Base-by-base conservation (phyloP, 768 basidiomycete genomes). In the Pleurotus pulmonarius region DNA sequence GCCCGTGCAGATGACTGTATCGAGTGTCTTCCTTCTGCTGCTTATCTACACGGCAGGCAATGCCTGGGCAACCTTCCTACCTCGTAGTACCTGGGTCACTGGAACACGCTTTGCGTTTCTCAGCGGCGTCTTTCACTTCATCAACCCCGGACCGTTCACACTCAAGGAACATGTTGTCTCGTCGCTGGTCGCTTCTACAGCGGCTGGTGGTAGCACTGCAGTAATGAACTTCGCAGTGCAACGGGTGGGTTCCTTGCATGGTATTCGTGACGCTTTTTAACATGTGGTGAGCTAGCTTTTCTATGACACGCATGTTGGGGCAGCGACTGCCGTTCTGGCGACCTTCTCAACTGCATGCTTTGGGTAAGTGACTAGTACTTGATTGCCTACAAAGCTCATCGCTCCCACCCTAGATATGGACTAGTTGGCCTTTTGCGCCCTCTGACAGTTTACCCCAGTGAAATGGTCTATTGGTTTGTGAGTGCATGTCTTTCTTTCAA, bases 291-390 rank as follows among this genome's bases (percentile, higher is more conserved):
- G 44, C 16, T 40, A 3, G 82, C 74, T 86, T 1, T 86, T 80
- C 64, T 87, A 86, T 63, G 71, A 81, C 58, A 81, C 81, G 3
- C 69, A 82, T 34, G 80, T 85, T 2, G 71, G 74, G 45, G 79
- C 82, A 0, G 73, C 77, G 0, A 83, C 82, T 2, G 83, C 83
- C 5, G 70, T 85, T 26, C 75, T 87, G 7, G 81, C 82, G 0
- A 85, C 83, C 0, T 85, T 85, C 67, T 85, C 83, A 2, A 83
- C 83, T 0, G 81, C 81, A 3, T 82, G 81, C 63, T 85, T 86
- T 66, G 83, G 82, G 77, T 83, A 59, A 54, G 37, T n/a, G 16
- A 13, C 3, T 39, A 49, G 3, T 4, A 3, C 7, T 8, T 29
- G 29, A 6, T 29, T 20, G 20, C 20, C 20, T 20, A 20, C 20